Evolutionary conservation across 495 filamentous ascomycete species (phyloP).

Genomic region (Neurospora sp.): DNA sequence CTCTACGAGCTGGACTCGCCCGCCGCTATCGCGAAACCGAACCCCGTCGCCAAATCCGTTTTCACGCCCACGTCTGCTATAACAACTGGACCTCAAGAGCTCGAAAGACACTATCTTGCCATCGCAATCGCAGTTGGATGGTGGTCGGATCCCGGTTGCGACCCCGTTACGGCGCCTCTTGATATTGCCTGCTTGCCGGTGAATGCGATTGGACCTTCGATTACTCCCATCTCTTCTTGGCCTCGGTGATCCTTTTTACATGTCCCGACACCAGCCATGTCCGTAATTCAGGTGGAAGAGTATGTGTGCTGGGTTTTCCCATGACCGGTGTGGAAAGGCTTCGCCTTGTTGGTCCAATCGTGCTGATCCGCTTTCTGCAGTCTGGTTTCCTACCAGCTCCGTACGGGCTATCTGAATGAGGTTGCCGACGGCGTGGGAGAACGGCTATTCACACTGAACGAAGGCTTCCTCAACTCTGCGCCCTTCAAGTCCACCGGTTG

Average conservation of each 20-base stretch:
- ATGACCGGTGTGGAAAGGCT: not conserved
- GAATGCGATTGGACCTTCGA: not conserved
- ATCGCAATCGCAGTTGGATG: not conserved
- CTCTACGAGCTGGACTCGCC: not conserved
- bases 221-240: not conserved
- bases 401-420: conserved; percentile 78
- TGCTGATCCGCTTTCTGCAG: conserved; percentile 31
- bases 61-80: not conserved
- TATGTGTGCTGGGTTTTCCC: conserved; percentile 34
- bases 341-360: conserved; percentile 3
- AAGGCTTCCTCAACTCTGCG: conserved; percentile 81
- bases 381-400: conserved; percentile 87
- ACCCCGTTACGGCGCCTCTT: not conserved
- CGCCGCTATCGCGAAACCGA: not conserved
- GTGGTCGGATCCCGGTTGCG: not conserved
- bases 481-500: conserved; percentile 93
- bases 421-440: conserved; percentile 95
- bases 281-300: conserved; percentile 95
- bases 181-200: not conserved
- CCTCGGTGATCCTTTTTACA: not conserved
- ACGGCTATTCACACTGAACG: conserved; percentile 85
- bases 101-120: not conserved
- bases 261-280: conserved; percentile 46
- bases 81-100: not conserved
- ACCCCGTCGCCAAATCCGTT: not conserved